phyloP scores from a whole-genome alignment of 768 basidiomycete genomes.

The Lactarius tabidus region DNA sequence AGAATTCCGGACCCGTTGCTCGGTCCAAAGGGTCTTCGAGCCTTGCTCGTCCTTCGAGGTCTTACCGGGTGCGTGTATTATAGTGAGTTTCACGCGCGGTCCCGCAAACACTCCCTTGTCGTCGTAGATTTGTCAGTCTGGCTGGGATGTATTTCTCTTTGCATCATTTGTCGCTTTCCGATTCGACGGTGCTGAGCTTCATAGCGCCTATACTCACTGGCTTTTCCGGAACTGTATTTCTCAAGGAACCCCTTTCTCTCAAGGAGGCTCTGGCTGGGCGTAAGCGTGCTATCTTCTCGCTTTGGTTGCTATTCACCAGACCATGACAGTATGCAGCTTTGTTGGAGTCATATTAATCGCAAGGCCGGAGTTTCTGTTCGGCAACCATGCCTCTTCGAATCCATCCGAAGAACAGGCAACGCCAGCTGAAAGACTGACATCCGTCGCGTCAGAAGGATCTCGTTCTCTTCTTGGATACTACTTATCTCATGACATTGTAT shows the following conservation, averaged over 20 bases:
- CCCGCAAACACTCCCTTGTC: not conserved
- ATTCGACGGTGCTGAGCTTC: not conserved
- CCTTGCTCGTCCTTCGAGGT: not conserved
- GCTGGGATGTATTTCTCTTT: not conserved
- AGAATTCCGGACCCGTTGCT: not conserved
- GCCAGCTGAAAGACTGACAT: slow-evolving; percentile 45
- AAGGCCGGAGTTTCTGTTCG: slow-evolving; percentile 72
- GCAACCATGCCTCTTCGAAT: slow-evolving; percentile 27
- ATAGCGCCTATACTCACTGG: not conserved
- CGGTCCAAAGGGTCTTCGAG: not conserved
- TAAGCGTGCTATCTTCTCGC: not conserved
- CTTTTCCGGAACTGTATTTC: not conserved
- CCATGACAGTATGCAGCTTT: not conserved
- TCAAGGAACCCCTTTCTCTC: not conserved
- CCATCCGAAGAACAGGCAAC: slow-evolving; percentile 26
- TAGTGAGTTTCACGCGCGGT: not conserved
- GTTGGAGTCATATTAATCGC: slow-evolving; percentile 45
- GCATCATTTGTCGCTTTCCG: not conserved
- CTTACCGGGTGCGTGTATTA: not conserved
- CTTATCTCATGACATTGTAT: not conserved
- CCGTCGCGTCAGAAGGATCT: slow-evolving; percentile 46
- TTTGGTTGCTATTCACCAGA: not conserved
- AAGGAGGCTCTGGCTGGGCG: not conserved
- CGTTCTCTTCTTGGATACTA: not conserved
- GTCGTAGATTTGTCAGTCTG: not conserved